Percentiles rank a stretch among this genome's conserved stretches.
Conservation (phyloP, 495 filamentous ascomycete species). For the Penicillium parvum region DNA sequence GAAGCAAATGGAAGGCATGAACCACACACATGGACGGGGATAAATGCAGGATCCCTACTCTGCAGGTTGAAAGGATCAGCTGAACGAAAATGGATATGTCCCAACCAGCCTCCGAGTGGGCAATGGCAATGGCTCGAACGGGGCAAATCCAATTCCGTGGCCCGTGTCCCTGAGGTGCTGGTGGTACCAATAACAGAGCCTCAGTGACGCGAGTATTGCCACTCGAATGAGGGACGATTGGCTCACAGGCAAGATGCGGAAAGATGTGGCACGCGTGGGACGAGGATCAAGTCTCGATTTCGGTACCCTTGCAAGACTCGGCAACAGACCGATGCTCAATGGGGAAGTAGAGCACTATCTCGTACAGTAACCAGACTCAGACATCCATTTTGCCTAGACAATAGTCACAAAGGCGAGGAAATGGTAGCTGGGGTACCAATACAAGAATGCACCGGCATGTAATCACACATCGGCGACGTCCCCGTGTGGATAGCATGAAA, state of each 20-base stretch:
- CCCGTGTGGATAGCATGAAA: slow-evolving; percentile 11
- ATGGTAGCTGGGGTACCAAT: slow-evolving; percentile 6
- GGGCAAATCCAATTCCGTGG: slow-evolving; percentile 25
- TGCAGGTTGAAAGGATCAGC: slow-evolving; percentile 48
- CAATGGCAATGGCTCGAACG: slow-evolving; percentile 6
- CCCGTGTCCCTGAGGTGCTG: slow-evolving; percentile 24
- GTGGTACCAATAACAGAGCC: slow-evolving; percentile 35
- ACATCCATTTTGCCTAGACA: no score
- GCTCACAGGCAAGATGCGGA: slow-evolving; percentile 22
- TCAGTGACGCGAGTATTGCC: slow-evolving; percentile 26
- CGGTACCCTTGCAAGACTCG: slow-evolving; percentile 20
- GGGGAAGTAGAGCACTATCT: no score
- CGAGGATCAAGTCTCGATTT: slow-evolving; percentile 16
- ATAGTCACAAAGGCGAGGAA: slow-evolving; percentile 5
- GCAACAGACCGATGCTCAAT: slow-evolving; percentile 5
- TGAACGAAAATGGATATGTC: slow-evolving; percentile 37
- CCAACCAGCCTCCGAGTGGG: slow-evolving; percentile 14
- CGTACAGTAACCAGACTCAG: no score
- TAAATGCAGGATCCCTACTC: slow-evolving; percentile 42
- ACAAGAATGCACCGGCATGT: slow-evolving; percentile 17
- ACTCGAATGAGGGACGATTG: slow-evolving; percentile 22
- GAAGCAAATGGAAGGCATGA: slow-evolving; percentile 28
- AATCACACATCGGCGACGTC: slow-evolving; percentile 24
- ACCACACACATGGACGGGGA: slow-evolving; percentile 43
- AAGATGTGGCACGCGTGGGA: slow-evolving; percentile 24